phyloP scores from a whole-genome alignment of 1,284 basidiomycete genomes.

The Thecaphora frezii region DNA sequence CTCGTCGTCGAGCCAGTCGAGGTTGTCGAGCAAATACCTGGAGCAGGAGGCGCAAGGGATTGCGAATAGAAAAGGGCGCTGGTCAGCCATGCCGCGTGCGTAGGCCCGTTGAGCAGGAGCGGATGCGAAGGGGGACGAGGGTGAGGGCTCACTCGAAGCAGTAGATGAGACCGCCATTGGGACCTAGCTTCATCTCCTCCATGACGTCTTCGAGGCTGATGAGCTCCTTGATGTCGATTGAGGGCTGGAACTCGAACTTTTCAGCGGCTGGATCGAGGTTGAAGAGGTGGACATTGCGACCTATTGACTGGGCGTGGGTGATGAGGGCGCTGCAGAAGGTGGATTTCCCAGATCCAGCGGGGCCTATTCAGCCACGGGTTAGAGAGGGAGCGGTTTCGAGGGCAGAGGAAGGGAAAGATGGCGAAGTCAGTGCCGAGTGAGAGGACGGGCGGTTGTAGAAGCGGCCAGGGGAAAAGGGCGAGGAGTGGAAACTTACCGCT shows the following conservation, averaged over 20 bases:
- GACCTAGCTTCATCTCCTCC: conserved; percentile 90
- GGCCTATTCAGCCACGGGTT: too few relatives aligned
- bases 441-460: too few relatives aligned
- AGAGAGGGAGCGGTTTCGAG: too few relatives aligned
- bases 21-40: conserved; percentile 92
- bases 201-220: conserved; percentile 94
- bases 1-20: conserved; percentile 99
- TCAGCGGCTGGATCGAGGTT: conserved; percentile 97
- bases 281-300: conserved; percentile 85
- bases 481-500: conserved; percentile 14
- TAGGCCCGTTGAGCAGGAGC: background rate
- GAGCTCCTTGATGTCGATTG: conserved; percentile 91
- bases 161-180: conserved; percentile 94
- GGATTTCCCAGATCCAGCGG: conserved; percentile 96
- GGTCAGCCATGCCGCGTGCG: conserved; percentile 2
- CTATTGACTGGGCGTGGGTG: conserved; percentile 82
- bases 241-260: conserved; percentile 88
- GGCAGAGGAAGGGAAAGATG: too few relatives aligned
- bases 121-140: background rate
- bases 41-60: background rate
- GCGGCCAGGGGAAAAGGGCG: too few relatives aligned
- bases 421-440: too few relatives aligned
- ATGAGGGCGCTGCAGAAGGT: conserved; percentile 88
- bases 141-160: conserved; percentile 86
- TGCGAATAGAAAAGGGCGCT: background rate